phyloP scores from a whole-genome alignment of 345 rosid genomes.

The Salix udensis region DNA sequence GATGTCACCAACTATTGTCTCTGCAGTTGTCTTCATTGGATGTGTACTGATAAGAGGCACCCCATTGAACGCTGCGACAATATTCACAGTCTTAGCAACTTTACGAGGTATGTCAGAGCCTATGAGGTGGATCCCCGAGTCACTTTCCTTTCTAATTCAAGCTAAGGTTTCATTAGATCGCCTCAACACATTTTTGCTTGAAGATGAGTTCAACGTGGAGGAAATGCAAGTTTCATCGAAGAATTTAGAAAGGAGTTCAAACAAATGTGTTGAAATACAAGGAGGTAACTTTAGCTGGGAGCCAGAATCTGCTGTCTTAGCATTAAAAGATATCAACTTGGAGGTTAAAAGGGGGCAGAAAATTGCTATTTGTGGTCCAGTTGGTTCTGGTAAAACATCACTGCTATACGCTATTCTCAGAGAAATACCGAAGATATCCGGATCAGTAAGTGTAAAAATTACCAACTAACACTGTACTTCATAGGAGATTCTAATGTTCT shows the following conservation, averaged over 20 bases:
- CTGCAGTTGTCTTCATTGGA: conserved; percentile 60
- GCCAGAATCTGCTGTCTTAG: conserved; percentile 35
- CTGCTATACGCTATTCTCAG: conserved; percentile 58
- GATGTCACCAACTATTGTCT: conserved; percentile 67
- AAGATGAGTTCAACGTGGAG: conserved; percentile 51
- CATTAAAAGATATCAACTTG: conserved; percentile 42
- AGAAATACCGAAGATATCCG: conserved; percentile 51
- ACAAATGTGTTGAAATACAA: conserved; percentile 36
- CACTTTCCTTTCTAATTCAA: conserved; percentile 67
- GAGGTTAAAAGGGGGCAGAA: conserved; percentile 49
- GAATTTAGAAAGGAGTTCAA: background rate
- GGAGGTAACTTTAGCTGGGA: conserved; percentile 73
- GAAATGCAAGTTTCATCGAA: conserved; percentile 15
- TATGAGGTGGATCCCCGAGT: conserved; percentile 64
- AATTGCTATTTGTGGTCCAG: conserved; percentile 69
- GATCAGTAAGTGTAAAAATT: conserved; percentile 16
- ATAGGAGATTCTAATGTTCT: too few species aligned
- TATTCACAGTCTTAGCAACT: conserved; percentile 61
- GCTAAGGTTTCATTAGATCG: conserved; percentile 61
- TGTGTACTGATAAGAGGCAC: conserved; percentile 52
- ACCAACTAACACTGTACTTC: background rate
- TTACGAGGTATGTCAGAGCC: conserved; percentile 37
- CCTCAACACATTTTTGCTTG: conserved; percentile 54
- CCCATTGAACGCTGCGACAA: conserved; percentile 65
- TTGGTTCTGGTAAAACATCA: conserved; percentile 38